Evolutionary conservation across 495 filamentous ascomycete species (phyloP), one percentile per base, ranked within the genome.

Genomic region (Aspergillus nanangensis): DNA sequence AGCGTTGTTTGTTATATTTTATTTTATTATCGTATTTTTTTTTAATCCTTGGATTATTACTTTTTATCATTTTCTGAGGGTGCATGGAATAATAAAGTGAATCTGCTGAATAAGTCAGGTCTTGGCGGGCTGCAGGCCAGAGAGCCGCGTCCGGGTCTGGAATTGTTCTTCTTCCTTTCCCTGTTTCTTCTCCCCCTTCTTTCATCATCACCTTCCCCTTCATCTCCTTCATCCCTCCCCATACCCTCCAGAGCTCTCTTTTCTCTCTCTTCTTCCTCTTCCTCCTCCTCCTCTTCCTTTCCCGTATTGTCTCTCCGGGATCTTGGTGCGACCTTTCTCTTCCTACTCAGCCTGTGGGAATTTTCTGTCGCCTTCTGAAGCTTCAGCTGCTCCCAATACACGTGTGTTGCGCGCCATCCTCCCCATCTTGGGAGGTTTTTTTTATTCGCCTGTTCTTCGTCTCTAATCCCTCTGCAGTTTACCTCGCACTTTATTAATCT

Each of bases 121-220:
- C 37, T 41, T 48, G 45, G 45, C 37, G 27, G 11, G 14, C 24
- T 14, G 35, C 31, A 20, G 7, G 11, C 25, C 25, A 29, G 21
- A 47, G 46, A 53, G 50, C 54, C 54, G 54, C 54, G 24, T 42
- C 25, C n/a, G 11, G 41, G 35, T 53, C 50, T 53, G 55, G 55
- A 57, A 51, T 48, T 39, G 27, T 31, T 35, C 32, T 11, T 14
- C 22, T 40, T 21, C 21, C 34, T 44, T 25, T 35, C 42, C 43
- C 38, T 38, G 43, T 41, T 51, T 45, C 34, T 38, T 50, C 38
- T 42, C 48, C 54, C 58, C 55, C 25, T 29, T 57, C 57, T 54
- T 61, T 55, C 55, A 49, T 56, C 60, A 57, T 56, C 52, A 35
- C 32, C 42, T 53, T 38, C 20, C 39, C 48, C 46, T 46, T 43